Evolutionary conservation across 1,284 basidiomycete species (phyloP).

Genomic region (Puccinia novopanici): DNA sequence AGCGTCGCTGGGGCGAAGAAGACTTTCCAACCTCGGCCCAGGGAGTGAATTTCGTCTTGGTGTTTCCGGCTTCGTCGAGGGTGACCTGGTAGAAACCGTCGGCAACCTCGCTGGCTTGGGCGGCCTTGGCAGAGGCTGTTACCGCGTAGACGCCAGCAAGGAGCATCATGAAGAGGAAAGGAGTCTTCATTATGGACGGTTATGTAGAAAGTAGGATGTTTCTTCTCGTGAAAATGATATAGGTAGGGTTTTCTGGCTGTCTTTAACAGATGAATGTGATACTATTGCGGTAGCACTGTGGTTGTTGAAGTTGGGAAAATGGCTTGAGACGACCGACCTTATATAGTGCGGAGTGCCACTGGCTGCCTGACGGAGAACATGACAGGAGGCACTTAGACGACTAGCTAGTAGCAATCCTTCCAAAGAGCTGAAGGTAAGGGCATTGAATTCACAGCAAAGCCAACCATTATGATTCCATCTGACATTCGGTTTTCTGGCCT

Average conservation of each 20-base stretch:
- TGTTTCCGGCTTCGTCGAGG: conserved; percentile 1
- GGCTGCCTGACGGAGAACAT: not conserved
- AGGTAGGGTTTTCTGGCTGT: not conserved
- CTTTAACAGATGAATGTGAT: not conserved
- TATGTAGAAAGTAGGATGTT: not conserved
- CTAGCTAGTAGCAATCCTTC: not conserved
- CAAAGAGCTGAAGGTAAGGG: not conserved
- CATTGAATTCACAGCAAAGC: not conserved
- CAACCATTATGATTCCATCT: not conserved
- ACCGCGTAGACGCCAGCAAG: not conserved
- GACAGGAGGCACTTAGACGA: not conserved
- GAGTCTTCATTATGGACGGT: not conserved
- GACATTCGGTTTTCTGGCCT: no score
- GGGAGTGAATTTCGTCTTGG: not conserved
- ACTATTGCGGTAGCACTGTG: not conserved
- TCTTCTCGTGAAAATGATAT: not conserved
- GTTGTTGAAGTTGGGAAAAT: not conserved
- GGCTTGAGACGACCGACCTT: not conserved
- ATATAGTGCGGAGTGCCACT: not conserved
- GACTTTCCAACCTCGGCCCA: not conserved
- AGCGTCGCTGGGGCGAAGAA: conserved; percentile 3
- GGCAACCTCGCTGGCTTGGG: not conserved
- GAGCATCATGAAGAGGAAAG: not conserved
- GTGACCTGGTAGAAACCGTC: conserved; percentile 2
- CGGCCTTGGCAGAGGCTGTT: not conserved